These are phyloP conservation scores for Globisporangium parvum DNA, from an alignment of 352 stramenopile species.

Conservation along the genomic window DNA sequence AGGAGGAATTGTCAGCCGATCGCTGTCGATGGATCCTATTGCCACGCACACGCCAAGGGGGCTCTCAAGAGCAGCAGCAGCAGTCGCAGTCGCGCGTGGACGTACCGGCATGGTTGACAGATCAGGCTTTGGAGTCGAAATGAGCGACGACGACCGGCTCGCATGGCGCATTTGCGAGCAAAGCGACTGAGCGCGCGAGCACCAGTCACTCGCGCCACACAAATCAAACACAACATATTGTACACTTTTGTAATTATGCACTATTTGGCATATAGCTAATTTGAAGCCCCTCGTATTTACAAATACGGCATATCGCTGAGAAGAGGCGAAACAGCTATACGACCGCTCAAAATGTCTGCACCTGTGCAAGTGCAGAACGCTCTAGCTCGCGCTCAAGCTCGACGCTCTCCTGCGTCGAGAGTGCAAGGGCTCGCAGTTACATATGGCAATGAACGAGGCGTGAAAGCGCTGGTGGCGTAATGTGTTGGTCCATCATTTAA, in stretches of 20 bases:
- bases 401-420: too few relatives aligned
- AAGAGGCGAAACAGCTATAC: neutral
- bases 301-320: neutral
- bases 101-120: constrained; percentile 17
- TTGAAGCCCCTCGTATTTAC: neutral
- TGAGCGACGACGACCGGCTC: neutral
- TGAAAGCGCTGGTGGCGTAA: too few relatives aligned
- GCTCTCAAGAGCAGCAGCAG: too few relatives aligned
- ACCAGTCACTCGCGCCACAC: neutral
- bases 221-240: neutral
- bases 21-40: too few relatives aligned
- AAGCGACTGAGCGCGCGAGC: neutral
- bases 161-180: neutral
- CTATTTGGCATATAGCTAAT: neutral
- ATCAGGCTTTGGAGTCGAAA: constrained; percentile 22
- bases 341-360: neutral
- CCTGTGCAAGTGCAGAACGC: too few relatives aligned
- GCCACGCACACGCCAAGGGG: too few relatives aligned
- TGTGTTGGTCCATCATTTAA: neutral
- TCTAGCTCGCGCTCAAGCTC: too few relatives aligned
- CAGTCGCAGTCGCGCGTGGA: neutral
- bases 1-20: too few relatives aligned
- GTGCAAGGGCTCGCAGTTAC: too few relatives aligned
- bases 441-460: neutral
- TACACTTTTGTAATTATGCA: too few relatives aligned